These are phyloP conservation scores for Nyctanthes arbortristis DNA, from an alignment of 257 asterid species.

Conservation along the genomic window DNA sequence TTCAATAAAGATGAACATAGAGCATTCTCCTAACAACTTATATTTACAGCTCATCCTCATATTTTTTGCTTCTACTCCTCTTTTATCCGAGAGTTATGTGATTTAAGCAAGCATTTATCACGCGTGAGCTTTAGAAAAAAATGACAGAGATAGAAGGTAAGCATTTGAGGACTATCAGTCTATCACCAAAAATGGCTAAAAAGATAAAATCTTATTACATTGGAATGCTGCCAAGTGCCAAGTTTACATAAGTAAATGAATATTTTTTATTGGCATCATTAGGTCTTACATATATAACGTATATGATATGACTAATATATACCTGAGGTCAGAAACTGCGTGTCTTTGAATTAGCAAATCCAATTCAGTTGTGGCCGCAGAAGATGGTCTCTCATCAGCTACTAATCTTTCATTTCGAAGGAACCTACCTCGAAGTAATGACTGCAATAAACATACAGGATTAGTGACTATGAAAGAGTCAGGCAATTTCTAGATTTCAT, in stretches of 20 bases:
- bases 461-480: conserved; percentile 16
- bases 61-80: no score
- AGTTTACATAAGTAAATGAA: background rate
- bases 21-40: no score
- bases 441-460: conserved; percentile 42
- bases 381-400: conserved; percentile 55
- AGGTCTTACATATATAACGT: background rate
- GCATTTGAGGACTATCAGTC: background rate
- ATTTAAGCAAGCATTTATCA: no score
- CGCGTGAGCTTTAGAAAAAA: no score
- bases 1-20: no score
- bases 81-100: no score
- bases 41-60: no score
- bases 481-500: background rate
- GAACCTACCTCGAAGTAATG: conserved; percentile 81
- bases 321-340: conserved; percentile 88
- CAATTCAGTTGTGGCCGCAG: conserved; percentile 67
- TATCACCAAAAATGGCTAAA: background rate
- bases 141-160: background rate
- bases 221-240: background rate
- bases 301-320: background rate
- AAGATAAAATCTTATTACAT: background rate
- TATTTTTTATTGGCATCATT: background rate
- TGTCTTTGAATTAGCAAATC: conserved; percentile 71
- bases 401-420: conserved; percentile 50